These are phyloP conservation scores for Pezicula radicicola DNA, from an alignment of 2,329 filamentous ascomycete genomes.

Conservation along the genomic window DNA sequence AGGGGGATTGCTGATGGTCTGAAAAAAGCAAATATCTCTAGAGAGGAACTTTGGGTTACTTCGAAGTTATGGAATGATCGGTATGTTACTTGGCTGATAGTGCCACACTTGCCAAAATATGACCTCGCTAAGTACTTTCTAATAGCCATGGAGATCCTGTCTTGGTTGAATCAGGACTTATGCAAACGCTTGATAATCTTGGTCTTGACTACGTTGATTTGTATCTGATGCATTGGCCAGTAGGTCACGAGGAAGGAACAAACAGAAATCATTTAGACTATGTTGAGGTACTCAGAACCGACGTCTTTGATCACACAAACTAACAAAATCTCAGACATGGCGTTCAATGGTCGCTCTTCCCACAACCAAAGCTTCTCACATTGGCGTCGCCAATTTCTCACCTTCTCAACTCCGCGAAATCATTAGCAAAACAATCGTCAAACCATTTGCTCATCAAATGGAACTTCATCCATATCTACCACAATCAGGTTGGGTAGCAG, in stretches of 20 bases:
- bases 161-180: constrained; percentile 18
- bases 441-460: constrained; percentile 15
- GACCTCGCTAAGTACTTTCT: not conserved
- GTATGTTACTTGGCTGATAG: constrained; percentile 3
- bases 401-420: constrained; percentile 24
- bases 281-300: not conserved
- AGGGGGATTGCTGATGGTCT: constrained; percentile 13
- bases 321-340: not conserved
- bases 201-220: constrained; percentile 32
- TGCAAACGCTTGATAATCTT: constrained; percentile 27
- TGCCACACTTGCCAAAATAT: not conserved
- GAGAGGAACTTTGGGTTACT: constrained; percentile 21
- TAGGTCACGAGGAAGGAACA: constrained; percentile 2
- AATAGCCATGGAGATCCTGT: constrained; percentile 18
- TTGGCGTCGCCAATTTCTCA: constrained; percentile 59
- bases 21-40: constrained; percentile 8
- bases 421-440: not conserved
- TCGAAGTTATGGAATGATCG: constrained; percentile 18
- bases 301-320: not conserved
- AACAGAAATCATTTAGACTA: not conserved
- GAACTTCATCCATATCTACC: constrained; percentile 20
- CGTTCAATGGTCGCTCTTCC: not conserved
- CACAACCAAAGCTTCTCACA: constrained; percentile 44
- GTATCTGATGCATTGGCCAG: constrained; percentile 31
- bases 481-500: constrained; percentile 18